A percentile compares a stretch with the other conserved stretches of the same genome.
These are phyloP conservation scores for Saturnispora dispora DNA, from an alignment of 805 yeast species.

Conservation along the genomic window DNA sequence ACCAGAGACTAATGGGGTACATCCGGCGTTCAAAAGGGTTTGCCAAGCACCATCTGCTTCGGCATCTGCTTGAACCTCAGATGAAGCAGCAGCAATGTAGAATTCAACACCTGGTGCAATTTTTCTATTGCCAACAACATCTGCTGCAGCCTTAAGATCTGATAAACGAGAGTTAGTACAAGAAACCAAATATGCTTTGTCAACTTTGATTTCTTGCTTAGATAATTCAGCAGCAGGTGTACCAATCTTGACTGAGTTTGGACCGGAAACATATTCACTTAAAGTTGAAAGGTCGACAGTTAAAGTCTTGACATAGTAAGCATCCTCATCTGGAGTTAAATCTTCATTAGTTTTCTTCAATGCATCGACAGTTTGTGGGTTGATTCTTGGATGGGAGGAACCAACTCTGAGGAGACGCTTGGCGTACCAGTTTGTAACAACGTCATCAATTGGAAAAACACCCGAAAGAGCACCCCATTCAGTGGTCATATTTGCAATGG, in stretches of 20 bases:
- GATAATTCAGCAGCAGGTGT: conserved; percentile 70
- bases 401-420: conserved; percentile 40
- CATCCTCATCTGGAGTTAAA: conserved; percentile 58
- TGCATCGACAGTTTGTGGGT: conserved; percentile 44
- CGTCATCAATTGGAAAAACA: conserved; percentile 88
- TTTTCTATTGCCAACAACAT: conserved; percentile 70
- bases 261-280: conserved; percentile 89
- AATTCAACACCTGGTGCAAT: conserved; percentile 88
- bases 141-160: conserved; percentile 92
- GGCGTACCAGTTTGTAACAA: conserved; percentile 69
- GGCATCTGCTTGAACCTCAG: conserved; percentile 88
- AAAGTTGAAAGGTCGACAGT: conserved; percentile 70
- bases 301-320: conserved; percentile 82
- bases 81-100: conserved; percentile 95
- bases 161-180: conserved; percentile 93
- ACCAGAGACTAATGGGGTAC: conserved; percentile 92
- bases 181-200: conserved; percentile 95
- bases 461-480: conserved; percentile 99
- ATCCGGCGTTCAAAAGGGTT: conserved; percentile 82
- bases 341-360: conserved; percentile 31
- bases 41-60: conserved; percentile 91
- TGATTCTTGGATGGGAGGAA: conserved; percentile 72
- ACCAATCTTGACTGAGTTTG: conserved; percentile 91
- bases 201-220: conserved; percentile 59
- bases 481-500: conserved; percentile 96